phyloP scores from a whole-genome alignment of 331 rosid genomes.

The Pyracantha coccinea region DNA sequence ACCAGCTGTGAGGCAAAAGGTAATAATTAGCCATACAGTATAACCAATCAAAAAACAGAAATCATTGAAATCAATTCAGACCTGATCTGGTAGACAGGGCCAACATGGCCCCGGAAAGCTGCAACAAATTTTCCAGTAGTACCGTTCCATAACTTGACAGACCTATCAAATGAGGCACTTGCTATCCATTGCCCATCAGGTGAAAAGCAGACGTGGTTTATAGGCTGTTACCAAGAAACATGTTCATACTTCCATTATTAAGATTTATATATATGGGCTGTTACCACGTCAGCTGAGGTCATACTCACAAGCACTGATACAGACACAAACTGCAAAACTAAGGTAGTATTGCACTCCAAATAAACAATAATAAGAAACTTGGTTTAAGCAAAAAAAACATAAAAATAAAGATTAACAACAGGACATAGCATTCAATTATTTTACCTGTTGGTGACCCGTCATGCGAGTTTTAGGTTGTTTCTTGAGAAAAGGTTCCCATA shows the following conservation, averaged over 20 bases:
- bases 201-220: constrained; percentile 86
- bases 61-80: constrained; percentile 8
- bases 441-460: constrained; percentile 99
- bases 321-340: background rate
- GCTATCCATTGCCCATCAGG: constrained; percentile 99
- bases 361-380: background rate
- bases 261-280: background rate
- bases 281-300: background rate
- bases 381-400: background rate
- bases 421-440: background rate
- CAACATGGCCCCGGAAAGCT: constrained; percentile 91
- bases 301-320: background rate
- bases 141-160: constrained; percentile 94
- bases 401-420: too few species aligned
- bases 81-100: constrained; percentile 96
- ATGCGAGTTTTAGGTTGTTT: constrained; percentile 84
- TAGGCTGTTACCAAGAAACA: constrained; percentile 51
- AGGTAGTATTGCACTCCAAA: constrained; percentile 7
- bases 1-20: constrained; percentile 61
- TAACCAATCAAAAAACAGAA: background rate
- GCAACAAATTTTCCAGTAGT: constrained; percentile 72
- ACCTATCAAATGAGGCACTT: constrained; percentile 91
- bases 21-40: constrained; percentile 15
- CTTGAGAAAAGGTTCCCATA: constrained; percentile 89
- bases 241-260: constrained; percentile 3